Conservation (phyloP, 345 rosid genomes). For the Ailanthus altissimus region DNA sequence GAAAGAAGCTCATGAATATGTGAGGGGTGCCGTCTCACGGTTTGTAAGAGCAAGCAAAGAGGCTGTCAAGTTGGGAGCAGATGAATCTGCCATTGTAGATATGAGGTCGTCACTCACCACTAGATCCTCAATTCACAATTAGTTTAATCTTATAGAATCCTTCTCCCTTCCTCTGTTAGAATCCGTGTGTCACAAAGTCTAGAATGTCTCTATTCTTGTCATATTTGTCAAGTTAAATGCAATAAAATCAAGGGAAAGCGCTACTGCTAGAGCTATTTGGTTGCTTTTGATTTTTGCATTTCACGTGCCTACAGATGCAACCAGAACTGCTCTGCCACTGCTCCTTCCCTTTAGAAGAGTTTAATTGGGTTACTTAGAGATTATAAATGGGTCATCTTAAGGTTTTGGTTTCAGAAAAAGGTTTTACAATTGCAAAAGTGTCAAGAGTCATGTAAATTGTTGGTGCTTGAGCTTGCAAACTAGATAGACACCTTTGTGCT, state of each 20-base stretch:
- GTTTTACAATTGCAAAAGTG: neutral
- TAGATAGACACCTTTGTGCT: neutral
- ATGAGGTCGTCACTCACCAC: constrained; percentile 93
- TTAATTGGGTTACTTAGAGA: neutral
- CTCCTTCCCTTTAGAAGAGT: neutral
- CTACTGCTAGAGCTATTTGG: constrained; percentile 11
- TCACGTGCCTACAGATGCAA: neutral
- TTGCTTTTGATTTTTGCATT: neutral
- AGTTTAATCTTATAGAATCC: constrained; percentile 2
- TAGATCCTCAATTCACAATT: constrained; percentile 47
- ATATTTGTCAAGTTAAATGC: constrained; percentile 14
- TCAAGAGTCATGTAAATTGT: neutral
- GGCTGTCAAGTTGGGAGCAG: constrained; percentile 82
- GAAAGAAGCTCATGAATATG: constrained; percentile 78
- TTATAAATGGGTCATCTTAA: neutral
- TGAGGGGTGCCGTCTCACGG: constrained; percentile 64
- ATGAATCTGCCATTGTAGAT: constrained; percentile 88
- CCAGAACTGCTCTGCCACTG: neutral
- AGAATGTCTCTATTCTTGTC: constrained; percentile 5
- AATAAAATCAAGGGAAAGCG: constrained; percentile 13
- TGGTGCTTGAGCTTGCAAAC: neutral
- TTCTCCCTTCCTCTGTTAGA: too few species aligned
- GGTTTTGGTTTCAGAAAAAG: neutral
- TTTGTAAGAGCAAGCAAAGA: constrained; percentile 92
- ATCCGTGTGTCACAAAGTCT: neutral